Evolutionary conservation across 345 rosid genomes (phyloP), one percentile per base, ranked within the genome.

Genomic region (Cochlearia excelsa): DNA sequence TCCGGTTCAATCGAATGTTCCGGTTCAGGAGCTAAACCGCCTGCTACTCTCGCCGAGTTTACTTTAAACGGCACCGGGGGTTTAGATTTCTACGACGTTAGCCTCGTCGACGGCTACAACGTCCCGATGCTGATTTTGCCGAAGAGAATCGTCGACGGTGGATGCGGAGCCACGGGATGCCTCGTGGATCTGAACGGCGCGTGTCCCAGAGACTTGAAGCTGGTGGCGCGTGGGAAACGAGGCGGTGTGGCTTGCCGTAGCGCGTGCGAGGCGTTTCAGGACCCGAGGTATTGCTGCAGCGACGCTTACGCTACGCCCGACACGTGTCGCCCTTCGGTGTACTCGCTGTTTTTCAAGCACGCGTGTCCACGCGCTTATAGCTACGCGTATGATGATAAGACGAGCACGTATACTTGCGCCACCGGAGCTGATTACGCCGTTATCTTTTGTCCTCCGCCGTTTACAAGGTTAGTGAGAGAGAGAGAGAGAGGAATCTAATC

Each of bases 311-410:
- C 82, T 1, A 86, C 95, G 9, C 95, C 96, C 6, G 93, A 88
- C 76, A 85, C 84, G 60, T 92, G 98, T 58, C 66, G 46, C 1
- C 95, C 98, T 0, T 80, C 95, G 0, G 64, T 66, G 0, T 92
- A 78, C 61, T 83, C 98, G 1, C 46, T 68, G 50, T 84, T 81
- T 58, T 92, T 92, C 42, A 92, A 88, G 68, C 76, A 77, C 39
- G 88, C 95, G 9, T 92, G 96, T 65, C 98, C 98, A 8, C 90
- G 96, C 44, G 78, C 96, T 29, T 92, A 88, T 33, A 88, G 95
- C 78, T 92, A 86, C 41, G 95, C 95, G 3, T 92, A 92, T 40
- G 96, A 92, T 9, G 98, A 92, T 31, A 72, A 65, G 79, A 92
- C 95, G 34, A 92, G 96, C 65, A 88, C 95, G 1, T 88, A 86